Base-by-base conservation (phyloP, 805 yeast genomes). In the Saturnispora silvae region DNA sequence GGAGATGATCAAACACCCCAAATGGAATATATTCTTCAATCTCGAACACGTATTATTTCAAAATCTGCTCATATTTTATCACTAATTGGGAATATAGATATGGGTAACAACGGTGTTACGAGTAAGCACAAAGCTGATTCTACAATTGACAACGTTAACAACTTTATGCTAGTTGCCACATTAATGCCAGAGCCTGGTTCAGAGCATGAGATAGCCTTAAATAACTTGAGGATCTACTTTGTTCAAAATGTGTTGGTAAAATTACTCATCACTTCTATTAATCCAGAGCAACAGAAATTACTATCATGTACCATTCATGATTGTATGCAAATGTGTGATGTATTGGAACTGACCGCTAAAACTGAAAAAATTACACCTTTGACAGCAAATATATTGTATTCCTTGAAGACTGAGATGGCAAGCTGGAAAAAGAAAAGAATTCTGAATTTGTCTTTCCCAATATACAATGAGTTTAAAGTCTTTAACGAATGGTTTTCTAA, bases 251-350 rank as follows among this genome's bases (percentile, higher is more conserved):
- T 74, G 41, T 64, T 92, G n/a, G 80, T 87, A 7, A 85, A 83
- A 24, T 75, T 85, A 1, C 87, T 86, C 56, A 79, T 94, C 75
- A 86, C 95, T 0, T 80, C 96, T 2, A 81, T 80, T 24, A 86
- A 86, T 51, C 95, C 97, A 0, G 71, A 74, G 17, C 73, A 75
- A 34, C 98, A 92, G 54, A 65, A 82, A 40, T 82, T 80, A 51
- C 67, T 86, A 25, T 95, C 96, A 0, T 81, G 73, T 55, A 81
- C 89, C 0, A 83, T 92, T 72, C 99, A 92, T 54, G 92, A 85
- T 44, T 77, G 79, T 34, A 59, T 92, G 35, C 75, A 75, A 45
- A 68, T 75, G 13, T 66, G 85, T 51, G 76, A 71, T 2, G 56
- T 48, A 33, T 42, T 53, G 6, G 16, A 30, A 13, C 45, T 54